Evolutionary conservation across 1,284 basidiomycete species (phyloP), one percentile per base, ranked within the genome.

Genomic region (Somion occarium): DNA sequence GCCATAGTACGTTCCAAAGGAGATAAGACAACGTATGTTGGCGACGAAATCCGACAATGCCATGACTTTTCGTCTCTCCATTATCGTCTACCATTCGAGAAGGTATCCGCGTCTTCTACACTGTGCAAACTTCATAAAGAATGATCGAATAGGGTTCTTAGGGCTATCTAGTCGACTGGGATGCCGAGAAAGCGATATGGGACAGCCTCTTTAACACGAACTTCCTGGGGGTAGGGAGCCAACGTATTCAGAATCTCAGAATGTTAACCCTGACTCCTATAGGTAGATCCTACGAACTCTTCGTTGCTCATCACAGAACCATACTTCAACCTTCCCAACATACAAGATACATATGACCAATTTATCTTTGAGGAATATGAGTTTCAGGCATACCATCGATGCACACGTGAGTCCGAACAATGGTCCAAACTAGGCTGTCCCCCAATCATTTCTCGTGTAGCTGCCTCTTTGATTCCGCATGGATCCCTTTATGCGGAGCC

Each of bases 281-380:
- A 93, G 90, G 71, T 91, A 52, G 80, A 91, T 59, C 83, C 90
- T 0, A 71, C 80, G 1, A 78, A 83, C 45, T 81, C 85, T 0
- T 84, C 85, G 2, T 72, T 96, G 37, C 72, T 98, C 46, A 79
- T 98, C 47, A 97, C 95, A 2, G 95, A 98, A 69, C 91, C 94
- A 2, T 93, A 93, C 64, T 91, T 95, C 76, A 93, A 96, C 67
- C 73, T 96, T 9, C 91, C 91, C 18, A 93, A 92, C 64, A 82
- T 96, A 18, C 89, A 94, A 69, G 88, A 92, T 39, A 82, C 91
- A 38, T 93, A 94, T 58, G 95, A 98, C 66, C 88, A 97, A 69
- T 88, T 98, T 64, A 74, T 96, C 0, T 97, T 97, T 61, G 95
- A 98, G 63, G 93, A 97, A 68, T 98, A 95, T 72, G 94, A 95